Evolutionary conservation across 805 yeast genomes (phyloP).

Genomic region (Candida krabiensis): DNA sequence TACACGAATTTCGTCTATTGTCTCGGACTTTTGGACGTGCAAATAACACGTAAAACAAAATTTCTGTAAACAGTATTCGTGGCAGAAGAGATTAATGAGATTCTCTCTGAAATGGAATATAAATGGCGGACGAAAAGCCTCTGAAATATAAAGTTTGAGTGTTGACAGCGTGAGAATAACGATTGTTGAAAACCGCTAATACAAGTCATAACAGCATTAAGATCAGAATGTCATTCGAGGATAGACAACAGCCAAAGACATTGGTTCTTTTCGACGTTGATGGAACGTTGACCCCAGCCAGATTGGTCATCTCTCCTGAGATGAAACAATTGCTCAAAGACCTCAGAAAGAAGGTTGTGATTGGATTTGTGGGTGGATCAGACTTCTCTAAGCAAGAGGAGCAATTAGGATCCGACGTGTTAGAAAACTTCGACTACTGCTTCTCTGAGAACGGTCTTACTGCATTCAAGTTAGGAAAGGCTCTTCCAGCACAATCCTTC

Average conservation of each 20-base stretch:
- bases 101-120: too few relatives aligned
- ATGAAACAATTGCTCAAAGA: constrained; percentile 68
- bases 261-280: constrained; percentile 96
- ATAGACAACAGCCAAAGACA: constrained; percentile 80
- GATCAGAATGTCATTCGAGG: constrained; percentile 50
- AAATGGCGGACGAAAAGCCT: too few relatives aligned
- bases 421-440: constrained; percentile 87
- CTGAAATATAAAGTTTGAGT: too few relatives aligned
- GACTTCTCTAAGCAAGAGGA: constrained; percentile 93
- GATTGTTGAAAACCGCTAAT: neutral
- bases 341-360: constrained; percentile 86
- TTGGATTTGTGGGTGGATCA: constrained; percentile 98
- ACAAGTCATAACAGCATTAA: too few relatives aligned
- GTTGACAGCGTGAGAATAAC: too few relatives aligned
- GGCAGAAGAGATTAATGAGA: too few relatives aligned
- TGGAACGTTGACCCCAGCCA: constrained; percentile 97
- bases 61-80: too few relatives aligned
- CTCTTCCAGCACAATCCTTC: constrained; percentile 91
- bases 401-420: constrained; percentile 83
- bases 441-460: constrained; percentile 98
- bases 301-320: constrained; percentile 68
- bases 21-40: too few relatives aligned
- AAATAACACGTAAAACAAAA: too few relatives aligned
- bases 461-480: constrained; percentile 88
- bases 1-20: too few relatives aligned